Base-by-base conservation (phyloP, 805 yeast genomes). In the Myxozyma nipponensis region DNA sequence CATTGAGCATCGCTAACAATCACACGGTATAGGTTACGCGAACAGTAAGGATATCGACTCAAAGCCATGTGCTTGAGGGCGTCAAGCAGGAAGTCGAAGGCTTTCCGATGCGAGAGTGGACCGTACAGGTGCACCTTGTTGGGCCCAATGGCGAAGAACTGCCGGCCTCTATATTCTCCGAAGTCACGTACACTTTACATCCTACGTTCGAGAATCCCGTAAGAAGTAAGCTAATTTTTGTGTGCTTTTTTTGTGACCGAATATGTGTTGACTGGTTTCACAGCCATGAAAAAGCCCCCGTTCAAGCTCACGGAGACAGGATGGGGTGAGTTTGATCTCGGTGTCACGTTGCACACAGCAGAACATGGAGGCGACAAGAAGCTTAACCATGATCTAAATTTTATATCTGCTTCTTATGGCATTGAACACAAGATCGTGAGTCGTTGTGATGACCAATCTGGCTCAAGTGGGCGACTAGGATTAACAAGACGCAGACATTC, bases 241-340 rank as follows among this genome's bases (percentile, higher is more conserved):
- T 4, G 19, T 23, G 24, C 5, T 9, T 21, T 21, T 4, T 5
- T 30, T n/a, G 10, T 7, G 32, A n/a, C 30, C 17, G 4, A 18
- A 26, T 18, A 10, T 18, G 22, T 17, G 47, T 28, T 17, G 36
- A 9, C n/a, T n/a, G n/a, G n/a, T n/a, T n/a, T n/a, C n/a, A 21
- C 36, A 61, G 75, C 84, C 10, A 67, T 88, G 65, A 86, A 85
- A 63, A 83, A 82, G 63, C 78, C 85, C 7, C 98, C 98, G 9
- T 91, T 90, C 71, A 78, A 71, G 64, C 84, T 91, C 50, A 86
- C 81, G 63, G 98, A 91, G 68, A 83, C 87, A 71, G 98, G 98
- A 45, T 91, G 98, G 98, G 98, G 98, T 67, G 98, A 91, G 60
- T 91, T 91, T 63, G 96, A 90, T 64, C 77, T 93, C 66, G 86